phyloP scores from a whole-genome alignment of 1,284 basidiomycete genomes.

The Mycena sp. region DNA sequence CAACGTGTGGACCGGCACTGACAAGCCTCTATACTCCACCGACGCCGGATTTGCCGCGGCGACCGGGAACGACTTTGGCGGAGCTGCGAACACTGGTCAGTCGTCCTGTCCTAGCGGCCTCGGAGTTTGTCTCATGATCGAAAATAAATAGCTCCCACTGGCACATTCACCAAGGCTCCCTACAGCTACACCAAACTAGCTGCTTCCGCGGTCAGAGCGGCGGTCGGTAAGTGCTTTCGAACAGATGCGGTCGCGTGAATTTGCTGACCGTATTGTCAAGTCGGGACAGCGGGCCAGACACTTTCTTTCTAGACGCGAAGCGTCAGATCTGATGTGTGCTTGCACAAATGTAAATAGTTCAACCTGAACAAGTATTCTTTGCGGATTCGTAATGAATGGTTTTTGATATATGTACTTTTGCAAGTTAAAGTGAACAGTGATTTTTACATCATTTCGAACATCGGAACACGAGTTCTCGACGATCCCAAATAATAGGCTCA shows the following conservation, averaged over 20 bases:
- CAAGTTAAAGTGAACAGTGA: too few species aligned
- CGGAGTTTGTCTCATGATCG: neutral
- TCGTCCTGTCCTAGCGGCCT: neutral
- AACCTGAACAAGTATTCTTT: too few species aligned
- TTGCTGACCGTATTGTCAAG: too few species aligned
- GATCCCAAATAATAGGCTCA: too few species aligned
- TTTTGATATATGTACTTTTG: too few species aligned
- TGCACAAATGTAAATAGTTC: too few species aligned
- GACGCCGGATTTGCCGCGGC: constrained; percentile 54
- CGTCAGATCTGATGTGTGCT: neutral
- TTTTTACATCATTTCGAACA: too few species aligned
- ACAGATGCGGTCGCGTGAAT: too few species aligned
- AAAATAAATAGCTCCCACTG: constrained; percentile 29
- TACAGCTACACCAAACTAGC: constrained; percentile 29
- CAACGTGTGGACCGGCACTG: constrained; percentile 50
- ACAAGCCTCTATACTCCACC: constrained; percentile 41
- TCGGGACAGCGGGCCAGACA: too few species aligned
- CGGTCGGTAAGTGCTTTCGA: constrained; percentile 13
- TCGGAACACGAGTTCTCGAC: too few species aligned
- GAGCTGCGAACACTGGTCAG: constrained; percentile 34
- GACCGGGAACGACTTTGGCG: constrained; percentile 45
- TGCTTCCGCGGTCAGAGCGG: constrained; percentile 16
- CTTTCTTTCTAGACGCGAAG: too few species aligned
- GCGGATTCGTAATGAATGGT: too few species aligned
- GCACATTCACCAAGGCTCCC: constrained; percentile 38